A percentile compares a stretch with the other conserved stretches of the same genome.
These are phyloP conservation scores for Serendipita sp. DNA, from an alignment of 1,284 basidiomycete genomes.

Conservation along the genomic window DNA sequence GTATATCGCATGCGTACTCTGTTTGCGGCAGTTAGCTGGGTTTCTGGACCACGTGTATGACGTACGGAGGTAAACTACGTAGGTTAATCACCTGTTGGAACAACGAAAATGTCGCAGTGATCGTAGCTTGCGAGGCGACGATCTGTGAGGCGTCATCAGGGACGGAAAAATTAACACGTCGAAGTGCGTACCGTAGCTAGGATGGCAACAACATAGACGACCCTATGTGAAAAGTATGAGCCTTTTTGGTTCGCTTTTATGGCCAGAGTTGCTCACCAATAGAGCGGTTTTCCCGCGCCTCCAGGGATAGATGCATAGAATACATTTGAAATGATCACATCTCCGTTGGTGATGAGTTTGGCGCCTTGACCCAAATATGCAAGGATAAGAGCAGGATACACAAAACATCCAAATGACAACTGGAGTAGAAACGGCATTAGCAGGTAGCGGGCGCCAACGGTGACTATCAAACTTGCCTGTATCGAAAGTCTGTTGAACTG, in stretches of 20 bases:
- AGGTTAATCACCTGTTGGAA: constrained; percentile 49
- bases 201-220: constrained; percentile 46
- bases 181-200: constrained; percentile 35
- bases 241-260: not conserved
- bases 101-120: constrained; percentile 52
- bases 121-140: constrained; percentile 51
- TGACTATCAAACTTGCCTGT: constrained; percentile 22
- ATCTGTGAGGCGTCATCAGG: constrained; percentile 22
- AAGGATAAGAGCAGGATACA: constrained; percentile 47
- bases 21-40: not conserved
- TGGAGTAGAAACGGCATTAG: constrained; percentile 15
- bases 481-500: constrained; percentile 49
- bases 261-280: constrained; percentile 27
- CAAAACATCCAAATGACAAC: constrained; percentile 37
- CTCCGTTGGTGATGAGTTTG: constrained; percentile 36
- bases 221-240: constrained; percentile 24
- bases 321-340: constrained; percentile 34
- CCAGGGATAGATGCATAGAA: constrained; percentile 56
- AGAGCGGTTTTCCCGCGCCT: constrained; percentile 27
- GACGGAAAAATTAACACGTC: not conserved
- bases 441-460: not conserved
- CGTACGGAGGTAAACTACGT: constrained; percentile 37
- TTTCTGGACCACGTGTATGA: not conserved
- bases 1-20: constrained; percentile 42
- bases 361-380: constrained; percentile 61